Conservation (phyloP, 1,284 basidiomycete species). For the Heliocybe sulcata region DNA sequence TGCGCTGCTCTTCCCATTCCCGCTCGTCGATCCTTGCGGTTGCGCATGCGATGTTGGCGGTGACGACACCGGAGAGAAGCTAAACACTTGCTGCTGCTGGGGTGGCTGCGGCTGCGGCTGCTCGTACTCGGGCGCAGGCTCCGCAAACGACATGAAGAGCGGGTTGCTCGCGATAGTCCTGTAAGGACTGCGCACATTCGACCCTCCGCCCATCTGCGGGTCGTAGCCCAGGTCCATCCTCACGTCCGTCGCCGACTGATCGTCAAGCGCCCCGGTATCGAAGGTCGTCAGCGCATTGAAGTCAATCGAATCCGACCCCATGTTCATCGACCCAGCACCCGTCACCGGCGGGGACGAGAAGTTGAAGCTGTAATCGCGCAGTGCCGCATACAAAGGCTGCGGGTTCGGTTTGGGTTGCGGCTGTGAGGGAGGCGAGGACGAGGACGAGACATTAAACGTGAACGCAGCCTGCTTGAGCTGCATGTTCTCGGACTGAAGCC, state of each 20-base stretch:
- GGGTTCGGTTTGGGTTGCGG: constrained; percentile 12
- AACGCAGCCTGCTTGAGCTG: constrained; percentile 66
- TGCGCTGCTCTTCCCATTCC: too few species aligned
- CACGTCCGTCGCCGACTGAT: constrained; percentile 41
- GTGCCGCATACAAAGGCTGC: constrained; percentile 18
- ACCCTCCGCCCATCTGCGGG: constrained; percentile 27
- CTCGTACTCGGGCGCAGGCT: constrained; percentile 26
- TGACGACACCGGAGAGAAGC: not conserved
- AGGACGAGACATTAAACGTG: constrained; percentile 57
- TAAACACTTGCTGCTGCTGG: not conserved
- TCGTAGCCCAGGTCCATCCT: constrained; percentile 60
- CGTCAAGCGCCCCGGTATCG: constrained; percentile 52
- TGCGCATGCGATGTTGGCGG: not conserved
- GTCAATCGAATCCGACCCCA: constrained; percentile 43
- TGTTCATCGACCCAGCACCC: not conserved
- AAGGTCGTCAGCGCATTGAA: constrained; percentile 59
- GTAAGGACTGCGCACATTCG: constrained; percentile 33
- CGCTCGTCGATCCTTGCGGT: too few species aligned
- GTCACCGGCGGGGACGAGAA: constrained; percentile 13
- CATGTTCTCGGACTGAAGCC: constrained; percentile 76
- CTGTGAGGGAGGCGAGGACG: not conserved
- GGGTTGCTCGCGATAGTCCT: constrained; percentile 76
- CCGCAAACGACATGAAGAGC: constrained; percentile 73
- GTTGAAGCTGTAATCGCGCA: constrained; percentile 15
- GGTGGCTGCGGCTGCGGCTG: not conserved